Evolutionary conservation across 2,329 filamentous ascomycete species (phyloP), one percentile per base, ranked within the genome.

Genomic region (Cordyceps javanica): DNA sequence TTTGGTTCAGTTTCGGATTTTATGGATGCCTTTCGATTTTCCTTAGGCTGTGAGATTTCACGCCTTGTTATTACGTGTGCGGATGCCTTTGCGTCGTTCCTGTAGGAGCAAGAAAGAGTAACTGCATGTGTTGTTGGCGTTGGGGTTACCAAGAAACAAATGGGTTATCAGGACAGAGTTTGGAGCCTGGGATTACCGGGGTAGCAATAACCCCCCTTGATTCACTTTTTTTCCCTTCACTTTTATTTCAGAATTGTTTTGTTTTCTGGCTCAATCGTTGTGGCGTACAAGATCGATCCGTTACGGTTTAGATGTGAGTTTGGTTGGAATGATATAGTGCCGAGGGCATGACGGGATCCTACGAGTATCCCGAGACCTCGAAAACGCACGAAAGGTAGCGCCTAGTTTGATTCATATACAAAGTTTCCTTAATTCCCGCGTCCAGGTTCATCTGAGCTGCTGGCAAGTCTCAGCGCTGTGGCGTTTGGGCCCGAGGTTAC

Each of bases 121-220:
- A 38, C 30, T 36, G 8, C 16, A 39, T 16, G 42, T n/a, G 9
- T n/a, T 38, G 32, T 30, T 23, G 53, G 53, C 53, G 53, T 55
- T 55, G 48, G 53, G 53, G 53, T 48, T 41, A 64, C 23, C n/a
- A 54, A 30, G 30, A 63, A 59, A 16, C 59, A 13, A n/a, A 26
- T 61, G 65, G 2, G n/a, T 42, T 48, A 39, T 38, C 19, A 60
- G 21, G 44, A 50, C 52, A 41, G 60, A 25, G 13, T 50, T 55
- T 48, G 62, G 38, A 57, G 59, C 49, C 38, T 34, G 19, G 1
- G 60, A 51, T 21, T 32, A 28, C 2, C 14, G 32, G 52, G 23
- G 13, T 16, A n/a, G 32, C 32, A 21, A 44, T 48, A 19, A 6
- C 28, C 19, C 39, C 10, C 9, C n/a, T 42, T 42, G 25, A 19